Base-by-base conservation (phyloP, 148 eudicot species). In the Hydrangea macrophylla region DNA sequence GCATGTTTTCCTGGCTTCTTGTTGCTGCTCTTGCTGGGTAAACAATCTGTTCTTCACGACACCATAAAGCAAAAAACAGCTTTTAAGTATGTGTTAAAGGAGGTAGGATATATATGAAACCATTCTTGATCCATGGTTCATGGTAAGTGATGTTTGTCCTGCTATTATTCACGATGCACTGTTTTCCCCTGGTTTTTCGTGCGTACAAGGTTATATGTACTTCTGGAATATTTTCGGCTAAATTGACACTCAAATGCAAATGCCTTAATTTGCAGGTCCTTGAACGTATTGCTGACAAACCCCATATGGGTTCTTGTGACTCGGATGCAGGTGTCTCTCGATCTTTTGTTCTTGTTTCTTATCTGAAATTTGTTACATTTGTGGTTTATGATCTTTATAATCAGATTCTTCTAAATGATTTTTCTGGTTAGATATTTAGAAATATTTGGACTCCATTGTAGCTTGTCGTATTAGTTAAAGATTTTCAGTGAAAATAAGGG, bases 271-370 rank as follows among this genome's bases (percentile, higher is more conserved):
- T 75, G 71, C 88, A 92, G 98, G 81, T 86, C 94, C 55, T 67
- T 92, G 57, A 92, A 92, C 68, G 98, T 92, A 73, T 73, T 92
- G 81, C 75, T 90, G 73, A 92, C 98, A 50, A 92, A 73, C 75
- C 98, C 98, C 27, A 84, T 92, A 75, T 92, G 98, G 98, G 96
- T 92, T 60, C 88, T 92, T 60, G 98, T 92, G 66, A 92, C 98
- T 58, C 94, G 98, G 13, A 90, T 92, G 98, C 98, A 92, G 96
- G 98, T 90, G 60, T 80, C n/a, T 32, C 51, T 24, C 7, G n/a
- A 8, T 57, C 18, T 55, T 55, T 13, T 28, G n/a, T 9, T n/a
- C 55, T 55, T 65, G 7, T 25, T 35, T 7, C 56, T 0, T 64
- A 45, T 30, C 27, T 7, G 55, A 28, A 27, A 5, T 45, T 44